Evolutionary conservation across 2,329 filamentous ascomycete genomes (phyloP).

Genomic region (Paraconiothyrium sp.): DNA sequence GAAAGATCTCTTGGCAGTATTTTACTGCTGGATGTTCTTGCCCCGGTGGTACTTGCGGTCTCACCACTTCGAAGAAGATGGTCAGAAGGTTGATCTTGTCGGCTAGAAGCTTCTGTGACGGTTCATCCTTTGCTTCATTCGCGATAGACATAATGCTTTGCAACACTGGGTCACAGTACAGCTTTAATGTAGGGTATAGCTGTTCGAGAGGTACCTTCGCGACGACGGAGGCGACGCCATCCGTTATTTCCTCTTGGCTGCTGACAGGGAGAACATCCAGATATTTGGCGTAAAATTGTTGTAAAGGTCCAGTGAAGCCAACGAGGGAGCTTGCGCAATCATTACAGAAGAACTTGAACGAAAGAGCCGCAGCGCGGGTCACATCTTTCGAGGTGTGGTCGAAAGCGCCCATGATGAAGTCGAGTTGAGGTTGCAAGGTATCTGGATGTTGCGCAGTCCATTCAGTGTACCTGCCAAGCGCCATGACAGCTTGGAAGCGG

Average conservation of each 20-base stretch:
- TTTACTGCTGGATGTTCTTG: constrained; percentile 90
- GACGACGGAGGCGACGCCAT: constrained; percentile 92
- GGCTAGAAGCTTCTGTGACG: constrained; percentile 85
- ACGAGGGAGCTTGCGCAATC: constrained; percentile 91
- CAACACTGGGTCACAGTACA: constrained; percentile 92
- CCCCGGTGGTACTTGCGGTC: constrained; percentile 74
- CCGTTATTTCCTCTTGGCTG: constrained; percentile 95
- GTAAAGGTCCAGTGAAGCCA: constrained; percentile 83
- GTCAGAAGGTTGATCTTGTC: constrained; percentile 94
- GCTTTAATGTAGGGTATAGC: constrained; percentile 84
- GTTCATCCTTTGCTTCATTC: constrained; percentile 82
- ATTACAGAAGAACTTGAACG: constrained; percentile 96
- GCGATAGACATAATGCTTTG: constrained; percentile 86
- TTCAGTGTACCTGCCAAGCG: constrained; percentile 93
- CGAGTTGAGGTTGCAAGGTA: constrained; percentile 89
- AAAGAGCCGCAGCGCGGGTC: constrained; percentile 87
- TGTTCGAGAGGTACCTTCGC: constrained; percentile 83
- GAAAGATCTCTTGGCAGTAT: constrained; percentile 95
- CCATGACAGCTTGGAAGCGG: constrained; percentile 98
- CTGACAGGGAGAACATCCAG: constrained; percentile 83
- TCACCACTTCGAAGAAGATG: constrained; percentile 81
- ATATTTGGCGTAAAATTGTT: constrained; percentile 90
- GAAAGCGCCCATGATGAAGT: constrained; percentile 95
- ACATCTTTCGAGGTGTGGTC: constrained; percentile 89
- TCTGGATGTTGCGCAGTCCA: constrained; percentile 96